These are phyloP conservation scores for Grammothele lineata DNA, from an alignment of 768 basidiomycete species.

Conservation along the genomic window DNA sequence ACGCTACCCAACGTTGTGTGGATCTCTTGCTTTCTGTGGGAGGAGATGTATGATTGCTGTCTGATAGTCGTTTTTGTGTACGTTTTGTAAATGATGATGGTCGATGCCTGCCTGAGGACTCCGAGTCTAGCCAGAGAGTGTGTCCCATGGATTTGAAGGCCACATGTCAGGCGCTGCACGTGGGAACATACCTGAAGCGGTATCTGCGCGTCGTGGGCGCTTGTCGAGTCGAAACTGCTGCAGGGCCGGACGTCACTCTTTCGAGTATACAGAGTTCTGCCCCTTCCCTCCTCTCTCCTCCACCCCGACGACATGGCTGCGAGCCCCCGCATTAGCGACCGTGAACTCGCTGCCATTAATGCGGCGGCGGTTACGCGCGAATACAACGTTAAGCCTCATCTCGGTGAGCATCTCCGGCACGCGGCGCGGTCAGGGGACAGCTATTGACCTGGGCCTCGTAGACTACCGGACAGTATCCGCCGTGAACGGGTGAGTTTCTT, in stretches of 20 bases:
- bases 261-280: neutral
- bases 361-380: constrained; percentile 86
- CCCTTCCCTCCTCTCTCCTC: constrained; percentile 1
- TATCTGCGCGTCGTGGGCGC: neutral
- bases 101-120: too few relatives aligned
- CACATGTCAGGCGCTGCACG: too few relatives aligned
- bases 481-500: constrained; percentile 78
- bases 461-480: constrained; percentile 99
- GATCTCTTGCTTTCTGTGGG: constrained; percentile 26
- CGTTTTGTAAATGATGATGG: too few relatives aligned
- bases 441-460: constrained; percentile 28
- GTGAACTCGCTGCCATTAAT: constrained; percentile 74
- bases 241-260: constrained; percentile 14
- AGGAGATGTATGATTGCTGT: neutral
- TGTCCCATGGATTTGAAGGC: too few relatives aligned
- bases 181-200: neutral
- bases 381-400: constrained; percentile 84
- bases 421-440: too few relatives aligned
- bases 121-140: too few relatives aligned
- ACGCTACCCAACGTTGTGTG: constrained; percentile 39
- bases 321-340: constrained; percentile 63
- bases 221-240: constrained; percentile 7
- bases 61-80: too few relatives aligned
- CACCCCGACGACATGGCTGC: constrained; percentile 29
- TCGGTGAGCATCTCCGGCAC: constrained; percentile 47